phyloP scores from a whole-genome alignment of 257 asterid species.

The Petunia secreta region DNA sequence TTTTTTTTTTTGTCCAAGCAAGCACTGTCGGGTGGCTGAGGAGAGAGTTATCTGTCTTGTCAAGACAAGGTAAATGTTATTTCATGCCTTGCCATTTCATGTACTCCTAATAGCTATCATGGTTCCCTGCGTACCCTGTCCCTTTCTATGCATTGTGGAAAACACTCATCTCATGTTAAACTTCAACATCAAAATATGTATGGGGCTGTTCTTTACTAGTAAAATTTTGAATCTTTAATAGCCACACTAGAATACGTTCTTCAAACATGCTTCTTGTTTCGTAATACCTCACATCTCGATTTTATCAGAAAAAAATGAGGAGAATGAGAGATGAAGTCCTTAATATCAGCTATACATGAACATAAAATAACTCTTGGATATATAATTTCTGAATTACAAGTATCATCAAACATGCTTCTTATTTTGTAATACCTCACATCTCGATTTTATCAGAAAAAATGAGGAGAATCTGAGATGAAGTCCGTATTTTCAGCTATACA shows the following conservation, averaged over 20 bases:
- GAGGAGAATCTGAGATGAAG: not conserved
- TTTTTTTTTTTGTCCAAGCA: slow-evolving; percentile 80
- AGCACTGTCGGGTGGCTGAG: slow-evolving; percentile 94
- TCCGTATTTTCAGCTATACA: not conserved
- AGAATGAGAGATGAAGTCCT: slow-evolving; percentile 11
- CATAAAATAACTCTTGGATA: not conserved
- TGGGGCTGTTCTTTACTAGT: not conserved
- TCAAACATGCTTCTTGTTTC: not conserved
- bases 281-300: not conserved
- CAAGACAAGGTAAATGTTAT: slow-evolving; percentile 69
- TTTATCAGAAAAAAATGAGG: not conserved
- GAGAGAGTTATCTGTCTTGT: slow-evolving; percentile 92
- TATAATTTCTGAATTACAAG: not conserved
- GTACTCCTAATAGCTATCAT: not conserved
- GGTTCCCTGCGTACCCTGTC: not conserved
- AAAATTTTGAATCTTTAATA: not conserved
- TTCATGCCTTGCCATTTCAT: slow-evolving; percentile 12
- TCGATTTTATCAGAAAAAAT: not conserved
- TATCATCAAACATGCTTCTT: not conserved
- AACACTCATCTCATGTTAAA: not conserved
- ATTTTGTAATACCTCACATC: not conserved
- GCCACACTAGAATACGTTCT: not conserved
- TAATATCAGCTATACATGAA: not conserved
- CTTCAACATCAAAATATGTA: not conserved
- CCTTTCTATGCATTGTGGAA: not conserved